Evolutionary conservation across 2,329 filamentous ascomycete genomes (phyloP).

Genomic region (Cladophialophora immunda): DNA sequence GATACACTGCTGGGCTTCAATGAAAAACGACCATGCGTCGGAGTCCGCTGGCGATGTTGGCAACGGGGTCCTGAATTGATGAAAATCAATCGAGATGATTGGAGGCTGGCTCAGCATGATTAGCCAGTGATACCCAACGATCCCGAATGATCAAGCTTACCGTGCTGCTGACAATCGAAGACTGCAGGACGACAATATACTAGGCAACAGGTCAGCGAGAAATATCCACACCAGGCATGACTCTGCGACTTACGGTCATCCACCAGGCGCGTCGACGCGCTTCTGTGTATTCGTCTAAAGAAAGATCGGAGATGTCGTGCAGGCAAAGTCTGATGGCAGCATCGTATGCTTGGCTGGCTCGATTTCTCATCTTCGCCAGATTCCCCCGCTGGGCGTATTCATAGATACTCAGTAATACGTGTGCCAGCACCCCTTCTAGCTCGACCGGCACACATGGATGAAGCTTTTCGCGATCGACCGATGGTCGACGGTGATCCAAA

Average conservation of each 20-base stretch:
- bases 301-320: conserved; percentile 11
- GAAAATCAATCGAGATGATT: conserved; percentile 23
- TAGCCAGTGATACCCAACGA: background rate
- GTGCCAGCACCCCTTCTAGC: conserved; percentile 21
- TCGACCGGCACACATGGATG: conserved; percentile 20
- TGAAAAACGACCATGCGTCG: conserved; percentile 21
- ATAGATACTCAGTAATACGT: conserved; percentile 20
- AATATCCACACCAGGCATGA: background rate
- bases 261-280: conserved; percentile 26
- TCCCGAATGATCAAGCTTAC: background rate
- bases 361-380: conserved; percentile 29
- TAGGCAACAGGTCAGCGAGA: background rate
- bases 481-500: conserved; percentile 7
- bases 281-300: conserved; percentile 20
- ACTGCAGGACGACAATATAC: conserved; percentile 21
- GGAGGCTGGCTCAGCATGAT: conserved; percentile 10
- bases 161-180: conserved; percentile 20
- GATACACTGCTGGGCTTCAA: conserved; percentile 27
- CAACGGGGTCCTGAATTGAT: conserved; percentile 16
- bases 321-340: conserved; percentile 24
- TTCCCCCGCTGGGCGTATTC: conserved; percentile 28
- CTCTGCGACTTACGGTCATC: conserved; percentile 22
- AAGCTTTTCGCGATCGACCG: conserved; percentile 13
- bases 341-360: conserved; percentile 28
- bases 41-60: conserved; percentile 7